Evolutionary conservation across 2,329 filamentous ascomycete genomes (phyloP), one percentile per base, ranked within the genome.

Genomic region (Salinomyces thailandicus): DNA sequence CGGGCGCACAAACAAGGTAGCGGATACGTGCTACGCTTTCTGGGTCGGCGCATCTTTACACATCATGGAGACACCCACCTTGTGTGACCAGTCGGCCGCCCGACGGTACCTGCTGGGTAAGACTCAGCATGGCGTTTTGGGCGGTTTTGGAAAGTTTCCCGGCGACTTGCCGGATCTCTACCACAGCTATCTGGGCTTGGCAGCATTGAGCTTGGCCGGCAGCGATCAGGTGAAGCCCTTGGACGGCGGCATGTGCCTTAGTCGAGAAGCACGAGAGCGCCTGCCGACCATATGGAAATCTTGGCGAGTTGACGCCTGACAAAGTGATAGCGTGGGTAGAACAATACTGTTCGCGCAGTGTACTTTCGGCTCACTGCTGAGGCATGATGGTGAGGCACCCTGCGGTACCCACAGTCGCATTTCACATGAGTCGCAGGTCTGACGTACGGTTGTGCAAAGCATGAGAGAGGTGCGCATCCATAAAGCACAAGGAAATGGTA

Each of bases 1-100:
- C 52, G 91, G 91, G 17, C 77, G 91, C 33, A 78, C 76, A 56
- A 95, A 94, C 64, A 98, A 98, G 60, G 72, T 79, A 32, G 82
- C 84, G 7, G 91, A 98, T 61, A 96, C 91, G 0, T 98, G 91
- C 62, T 98, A 98, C 60, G 81, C 77, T 15, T 98, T 89, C 69
- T 98, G 91, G 91, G 85, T 84, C 0, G 71, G 72, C 3, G 85
- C 76, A 2, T 76, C 85, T 34, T 57, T 51, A 18, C 42, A 53
- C 34, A 49, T 53, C 8, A 40, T 53, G 36, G 17, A 45, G 30
- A 45, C 46, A 5, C 38, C 46, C 2, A 20, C 34, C 1, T 37
- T 48, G 18, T 51, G 42, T 37, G 35, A 45, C 36, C 37, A 45
- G 20, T 11, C 35, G 6, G 46, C 50, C 1, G 30, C 57, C 4